Evolutionary conservation across 495 filamentous ascomycete genomes (phyloP).

Genomic region (Podospora pseudopauciseta): DNA sequence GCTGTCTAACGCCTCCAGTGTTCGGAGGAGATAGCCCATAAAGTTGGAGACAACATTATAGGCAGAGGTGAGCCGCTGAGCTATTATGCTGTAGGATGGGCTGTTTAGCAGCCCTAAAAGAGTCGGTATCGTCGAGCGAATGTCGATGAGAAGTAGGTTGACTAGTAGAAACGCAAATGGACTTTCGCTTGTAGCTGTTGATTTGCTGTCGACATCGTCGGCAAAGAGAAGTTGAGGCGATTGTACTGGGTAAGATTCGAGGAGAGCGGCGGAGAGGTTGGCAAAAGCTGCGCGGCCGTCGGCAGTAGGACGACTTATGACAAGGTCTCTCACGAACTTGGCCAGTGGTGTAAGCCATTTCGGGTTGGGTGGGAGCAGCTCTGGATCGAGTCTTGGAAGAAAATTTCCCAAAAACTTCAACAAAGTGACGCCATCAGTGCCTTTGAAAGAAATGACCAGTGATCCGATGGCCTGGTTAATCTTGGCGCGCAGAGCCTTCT

Average conservation of each 20-base stretch:
- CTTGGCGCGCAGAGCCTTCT: constrained; percentile 29
- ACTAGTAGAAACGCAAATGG: constrained; percentile 59
- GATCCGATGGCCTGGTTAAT: constrained; percentile 43
- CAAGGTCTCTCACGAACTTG: constrained; percentile 41
- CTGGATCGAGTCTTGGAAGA: constrained; percentile 39
- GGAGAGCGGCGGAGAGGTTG: constrained; percentile 49
- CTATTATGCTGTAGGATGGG: constrained; percentile 43
- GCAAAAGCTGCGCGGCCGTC: constrained; percentile 48
- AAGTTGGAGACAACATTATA: constrained; percentile 59
- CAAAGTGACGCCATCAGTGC: constrained; percentile 49
- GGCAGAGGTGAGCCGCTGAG: constrained; percentile 53
- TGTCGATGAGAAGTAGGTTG: constrained; percentile 56
- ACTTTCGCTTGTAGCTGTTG: constrained; percentile 32
- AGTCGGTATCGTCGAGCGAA: constrained; percentile 58
- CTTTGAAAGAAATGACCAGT: constrained; percentile 48
- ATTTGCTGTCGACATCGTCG: constrained; percentile 12
- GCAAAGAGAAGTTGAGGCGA: constrained; percentile 48
- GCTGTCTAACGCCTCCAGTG: constrained; percentile 35
- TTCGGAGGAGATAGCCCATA: constrained; percentile 53
- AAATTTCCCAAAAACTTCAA: constrained; percentile 45
- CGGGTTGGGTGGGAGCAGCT: constrained; percentile 33
- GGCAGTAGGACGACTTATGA: constrained; percentile 44
- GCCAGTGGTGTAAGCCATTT: constrained; percentile 44
- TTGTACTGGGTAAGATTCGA: constrained; percentile 46
- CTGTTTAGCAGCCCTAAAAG: constrained; percentile 53